Conservation (phyloP, 148 eudicot species). For the Rhododendron ferrugineum region DNA sequence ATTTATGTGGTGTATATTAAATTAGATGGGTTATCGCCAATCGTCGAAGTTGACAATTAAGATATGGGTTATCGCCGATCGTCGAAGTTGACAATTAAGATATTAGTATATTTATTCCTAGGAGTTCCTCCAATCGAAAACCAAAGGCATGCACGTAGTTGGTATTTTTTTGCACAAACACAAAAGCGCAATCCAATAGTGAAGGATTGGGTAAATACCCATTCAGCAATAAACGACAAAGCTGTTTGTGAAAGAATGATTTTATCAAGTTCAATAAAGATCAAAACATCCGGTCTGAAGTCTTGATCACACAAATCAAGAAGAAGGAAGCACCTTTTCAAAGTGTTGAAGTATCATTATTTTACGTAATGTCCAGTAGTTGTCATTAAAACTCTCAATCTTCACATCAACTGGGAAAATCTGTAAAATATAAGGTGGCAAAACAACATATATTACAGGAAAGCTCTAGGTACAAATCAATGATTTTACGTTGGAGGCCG, state of each 20-base stretch:
- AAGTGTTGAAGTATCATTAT: neutral
- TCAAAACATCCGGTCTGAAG: neutral
- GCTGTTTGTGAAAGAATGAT: neutral
- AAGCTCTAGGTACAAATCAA: neutral
- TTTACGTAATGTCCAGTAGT: slow-evolving; percentile 18
- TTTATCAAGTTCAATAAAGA: neutral
- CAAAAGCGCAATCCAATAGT: neutral
- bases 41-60: neutral
- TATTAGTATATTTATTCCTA: neutral
- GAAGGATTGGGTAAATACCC: neutral
- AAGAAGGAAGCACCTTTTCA: neutral
- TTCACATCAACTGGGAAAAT: slow-evolving; percentile 20
- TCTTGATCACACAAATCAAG: neutral
- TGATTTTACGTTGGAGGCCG: neutral
- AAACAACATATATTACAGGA: neutral
- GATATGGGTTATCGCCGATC: neutral
- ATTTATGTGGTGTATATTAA: neutral
- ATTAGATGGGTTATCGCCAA: neutral
- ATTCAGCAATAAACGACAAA: neutral
- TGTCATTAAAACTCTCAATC: slow-evolving; percentile 24
- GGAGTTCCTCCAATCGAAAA: neutral
- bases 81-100: neutral
- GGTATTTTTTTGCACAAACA: neutral
- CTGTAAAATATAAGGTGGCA: slow-evolving; percentile 8
- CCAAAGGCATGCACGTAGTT: neutral